Base-by-base conservation (phyloP, 352 stramenopile species). In the Phytophthora pistaciae region DNA sequence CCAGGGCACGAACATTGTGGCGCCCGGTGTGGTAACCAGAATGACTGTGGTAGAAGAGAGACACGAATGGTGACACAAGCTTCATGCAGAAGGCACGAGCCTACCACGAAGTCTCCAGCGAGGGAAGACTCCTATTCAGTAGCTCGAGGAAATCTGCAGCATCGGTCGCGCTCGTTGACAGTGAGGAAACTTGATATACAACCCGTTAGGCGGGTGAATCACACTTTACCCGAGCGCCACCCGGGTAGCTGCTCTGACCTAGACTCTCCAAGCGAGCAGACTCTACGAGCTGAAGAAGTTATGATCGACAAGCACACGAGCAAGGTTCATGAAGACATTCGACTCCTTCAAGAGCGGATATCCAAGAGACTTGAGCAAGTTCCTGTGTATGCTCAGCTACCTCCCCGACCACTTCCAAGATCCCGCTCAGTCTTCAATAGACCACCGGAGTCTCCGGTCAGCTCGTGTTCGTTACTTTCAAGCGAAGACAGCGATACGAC, bases 271-370 rank as follows among this genome's bases (percentile, higher is more conserved):
- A 55, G 13, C 5, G 58, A 69, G 14, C 13, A n/a, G 29, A 38
- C 38, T 5, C 20, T 42, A 10, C 27, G 27, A 44, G 29, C 50
- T 3, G 66, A 79, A 64, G 84, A 88, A 59, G 60, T 72, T 2
- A 57, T 74, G 33, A 83, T 95, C 20, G 84, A 95, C 18, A 74
- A 75, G 6, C 85, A 87, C 42, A 87, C 85, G 1, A 88, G 56
- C 48, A 92, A 84, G 27, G 77, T 95, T 27, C 88, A 93, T 60
- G 83, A 90, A 57, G 88, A 95, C 58, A 88, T 94, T 42, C 82
- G 83, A 16, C 59, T 83, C 13, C 68, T 96, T 4, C 88, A 96
- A 49, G 75, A 91, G 23, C 74, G 85, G 1, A 89, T 96, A 44
- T 77, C 83, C 10, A 83, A 84, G 40, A 75, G 85, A 14, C 74